A percentile compares a stretch with the other conserved stretches of the same genome.
phyloP scores from a whole-genome alignment of 768 basidiomycete species.

The Heimioporus sp. region DNA sequence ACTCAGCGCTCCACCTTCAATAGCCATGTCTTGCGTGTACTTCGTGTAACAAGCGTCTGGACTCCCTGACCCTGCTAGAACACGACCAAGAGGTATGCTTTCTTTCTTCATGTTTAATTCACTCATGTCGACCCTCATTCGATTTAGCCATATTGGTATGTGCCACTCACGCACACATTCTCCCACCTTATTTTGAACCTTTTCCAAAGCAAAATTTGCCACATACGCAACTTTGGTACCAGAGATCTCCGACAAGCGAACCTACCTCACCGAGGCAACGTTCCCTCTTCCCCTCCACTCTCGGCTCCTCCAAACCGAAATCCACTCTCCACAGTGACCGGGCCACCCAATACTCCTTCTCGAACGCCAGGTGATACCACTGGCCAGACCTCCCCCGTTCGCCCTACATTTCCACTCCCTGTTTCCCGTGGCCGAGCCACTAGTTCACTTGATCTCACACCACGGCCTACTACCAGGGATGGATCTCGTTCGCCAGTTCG shows the following conservation, averaged over 20 bases:
- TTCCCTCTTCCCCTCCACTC: slow-evolving; percentile 34
- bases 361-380: slow-evolving; percentile 21
- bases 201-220: slow-evolving; percentile 70
- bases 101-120: background rate
- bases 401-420: slow-evolving; percentile 34
- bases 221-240: slow-evolving; percentile 77
- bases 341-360: slow-evolving; percentile 7
- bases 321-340: slow-evolving; percentile 15
- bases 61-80: slow-evolving; percentile 74
- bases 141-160: slow-evolving; percentile 46
- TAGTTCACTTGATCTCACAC: slow-evolving; percentile 26
- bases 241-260: slow-evolving; percentile 71
- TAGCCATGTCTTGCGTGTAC: slow-evolving; percentile 81
- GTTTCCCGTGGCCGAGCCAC: slow-evolving; percentile 19
- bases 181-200: background rate
- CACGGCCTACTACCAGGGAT: slow-evolving; percentile 11
- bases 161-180: background rate
- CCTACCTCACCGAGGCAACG: slow-evolving; percentile 49
- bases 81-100: slow-evolving; percentile 73
- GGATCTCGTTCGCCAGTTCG: slow-evolving; percentile 28
- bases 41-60: slow-evolving; percentile 73
- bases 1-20: background rate
- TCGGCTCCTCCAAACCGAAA: slow-evolving; percentile 24
- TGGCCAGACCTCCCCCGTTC: slow-evolving; percentile 26
- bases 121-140: slow-evolving; percentile 1